Base-by-base conservation (phyloP, 1,284 basidiomycete species). In the Coniferiporia sulphurascens region DNA sequence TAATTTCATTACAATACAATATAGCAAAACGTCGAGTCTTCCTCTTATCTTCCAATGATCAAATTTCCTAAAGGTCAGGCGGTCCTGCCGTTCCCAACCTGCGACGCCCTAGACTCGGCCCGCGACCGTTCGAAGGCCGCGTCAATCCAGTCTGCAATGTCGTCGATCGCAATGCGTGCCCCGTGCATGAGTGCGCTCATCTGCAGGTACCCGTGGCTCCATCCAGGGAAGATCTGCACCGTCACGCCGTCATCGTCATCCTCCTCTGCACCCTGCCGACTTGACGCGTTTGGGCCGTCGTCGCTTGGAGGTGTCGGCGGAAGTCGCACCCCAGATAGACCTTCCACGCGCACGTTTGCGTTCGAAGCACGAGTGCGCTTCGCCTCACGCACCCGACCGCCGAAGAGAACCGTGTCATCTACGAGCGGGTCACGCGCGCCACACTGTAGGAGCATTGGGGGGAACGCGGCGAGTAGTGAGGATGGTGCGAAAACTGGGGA, bases 381-480 rank as follows among this genome's bases (percentile, higher is more conserved):
- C 10, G 96, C 95, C 71, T 97, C 93, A 21, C 95, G 82, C 17
- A 98, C 82, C 45, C 93, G 86, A 8, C 95, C 96, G 0, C 95
- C 93, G 70, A 98, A 93, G 65, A 98, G 91, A 63, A 98, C 88
- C 0, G 91, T 95, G 71, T 97, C 95, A 73, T 97, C 95, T 32
- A 97, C 93, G 67, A 98, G 93, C 0, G 95, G 95, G 69, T 98
- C 96, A 70, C 95, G 95, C 73, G 98, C 96, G 22, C 93, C 93
- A 68, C 93, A 95, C 67, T 93, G 89, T 78, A 95, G 86, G 62
- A 98, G 82, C 43, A 97, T 80, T 3, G 94, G 94, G 41, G 96
- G 96, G 73, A 98, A 97, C 68, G 93, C 88, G 0, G 91, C 93
- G 10, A 99, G 83, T 12, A 98, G 77, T 57, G 85, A 78, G 38